phyloP scores from a whole-genome alignment of 352 stramenopile genomes.

The Phytophthora sansomeana region DNA sequence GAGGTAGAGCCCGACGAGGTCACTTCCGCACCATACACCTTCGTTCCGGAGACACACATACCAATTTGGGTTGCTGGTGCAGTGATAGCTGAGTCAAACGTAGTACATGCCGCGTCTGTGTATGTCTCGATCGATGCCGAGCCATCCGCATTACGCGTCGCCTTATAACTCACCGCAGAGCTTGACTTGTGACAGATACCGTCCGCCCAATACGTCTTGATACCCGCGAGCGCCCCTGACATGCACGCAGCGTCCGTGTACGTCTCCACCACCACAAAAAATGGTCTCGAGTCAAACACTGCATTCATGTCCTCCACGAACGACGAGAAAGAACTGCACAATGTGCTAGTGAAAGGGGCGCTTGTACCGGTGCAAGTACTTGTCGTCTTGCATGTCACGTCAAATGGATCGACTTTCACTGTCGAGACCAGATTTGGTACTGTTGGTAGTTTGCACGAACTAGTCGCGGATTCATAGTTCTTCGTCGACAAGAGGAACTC shows the following conservation, averaged over 20 bases:
- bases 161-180: too few species aligned
- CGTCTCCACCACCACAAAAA: neutral
- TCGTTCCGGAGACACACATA: neutral
- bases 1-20: neutral
- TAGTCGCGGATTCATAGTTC: neutral
- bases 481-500: neutral
- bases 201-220: neutral
- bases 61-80: too few species aligned
- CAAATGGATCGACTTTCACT: neutral
- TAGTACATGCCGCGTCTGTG: neutral
- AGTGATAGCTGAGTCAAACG: too few species aligned
- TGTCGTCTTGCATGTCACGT: neutral
- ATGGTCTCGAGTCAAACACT: neutral
- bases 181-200: neutral
- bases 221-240: neutral
- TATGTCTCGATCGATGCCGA: slow-evolving; percentile 2
- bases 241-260: neutral
- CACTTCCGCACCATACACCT: slow-evolving; percentile 6
- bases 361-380: neutral
- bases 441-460: neutral
- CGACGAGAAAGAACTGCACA: neutral
- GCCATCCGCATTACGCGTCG: neutral
- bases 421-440: neutral
- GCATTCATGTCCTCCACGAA: neutral
- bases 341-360: neutral